Evolutionary conservation across 208 protist species (phyloP), one percentile per base, ranked within the genome.

Genomic region (Leishmania mexicana): DNA sequence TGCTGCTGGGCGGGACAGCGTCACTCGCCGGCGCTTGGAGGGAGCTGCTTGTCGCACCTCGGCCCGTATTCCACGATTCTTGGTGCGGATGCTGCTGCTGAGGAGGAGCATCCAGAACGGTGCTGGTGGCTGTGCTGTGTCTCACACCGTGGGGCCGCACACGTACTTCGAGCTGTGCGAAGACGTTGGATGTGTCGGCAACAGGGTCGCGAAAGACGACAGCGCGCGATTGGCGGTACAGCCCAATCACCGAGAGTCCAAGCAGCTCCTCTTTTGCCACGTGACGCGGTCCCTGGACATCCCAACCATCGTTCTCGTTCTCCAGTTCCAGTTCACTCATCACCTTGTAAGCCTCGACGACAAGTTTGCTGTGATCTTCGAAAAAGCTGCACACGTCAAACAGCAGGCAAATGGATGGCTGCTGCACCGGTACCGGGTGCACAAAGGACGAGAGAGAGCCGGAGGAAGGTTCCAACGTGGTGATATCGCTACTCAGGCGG

Each of bases 361-460:
- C 92, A 54, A 97, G 88, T 35, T 82, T 80, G 71, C 94, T 97
- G 53, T 76, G 88, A 11, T 94, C 86, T 76, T 90, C 88, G 28
- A 87, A 93, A 83, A 88, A 97, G 53, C 86, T 75, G 54, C 89
- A 87, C 35, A 97, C 88, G 65, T 81, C 78, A 76, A 97, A 95
- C 19, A 87, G 87, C 31, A 97, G 88, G 75, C 91, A 88, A 38
- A 97, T 97, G 24, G 77, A 68, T 6, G 83, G 73, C 80, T 93
- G 91, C 65, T 87, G 53, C 17, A 97, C 78, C 3, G 94, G 94
- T 31, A 97, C 86, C n/a, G 85, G 86, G 74, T 97, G 94, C 15
- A 97, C 89, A 86, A 92, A 97, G 6, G 92, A 95, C 15, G 94
- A 97, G 73, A 95, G 95, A 6, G 92, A 90, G 7, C 92, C 94